Evolutionary conservation across 768 basidiomycete species (phyloP), one percentile per base, ranked within the genome.

Genomic region (Gautieria morchelliformis): DNA sequence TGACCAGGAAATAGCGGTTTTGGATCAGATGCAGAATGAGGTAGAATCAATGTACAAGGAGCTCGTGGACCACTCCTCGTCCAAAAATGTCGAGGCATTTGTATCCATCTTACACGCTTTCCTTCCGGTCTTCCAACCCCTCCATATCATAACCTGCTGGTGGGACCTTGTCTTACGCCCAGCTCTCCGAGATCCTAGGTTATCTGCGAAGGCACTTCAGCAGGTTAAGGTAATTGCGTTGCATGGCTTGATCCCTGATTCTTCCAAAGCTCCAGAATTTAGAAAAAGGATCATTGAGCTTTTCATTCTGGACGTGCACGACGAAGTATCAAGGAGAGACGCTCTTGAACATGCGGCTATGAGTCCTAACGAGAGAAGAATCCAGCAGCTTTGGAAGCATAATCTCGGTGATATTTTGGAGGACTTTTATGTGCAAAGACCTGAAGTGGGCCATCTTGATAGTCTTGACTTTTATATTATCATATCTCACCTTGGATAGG

Each of bases 101-200:
- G 75, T 92, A 11, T 75, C 78, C 24, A 76, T 87, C 17, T 74
- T 91, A 6, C 76, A 78, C 60, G 81, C 81, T 62, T 75, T 91
- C 27, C 72, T 74, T 10, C 78, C 83, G 12, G 73, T 87, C 30
- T 71, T 89, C 7, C 74, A 85, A 3, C 71, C 85, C 8, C 75
- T 75, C 6, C 86, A 85, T 24, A 73, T 90, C 55, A 84, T 89
- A 57, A 83, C 83, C 1, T 76, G 75, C 27, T 92, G 90, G 90
- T 92, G 89, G 67, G 88, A 92, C 66, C 76, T 87, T 35, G 75
- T 87, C 27, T 74, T 92, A 3, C 83, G 89, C 35, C 85, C 87
- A 24, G 85, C 88, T 30, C 74, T 92, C 54, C 83, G 87, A 49
- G 84, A 89, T 66, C 83, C 87, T 39, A 82, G 76, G 61, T 71